These are phyloP conservation scores for Cyamopsis tetragonoloba DNA, from an alignment of 306 rosid genomes.

Conservation along the genomic window DNA sequence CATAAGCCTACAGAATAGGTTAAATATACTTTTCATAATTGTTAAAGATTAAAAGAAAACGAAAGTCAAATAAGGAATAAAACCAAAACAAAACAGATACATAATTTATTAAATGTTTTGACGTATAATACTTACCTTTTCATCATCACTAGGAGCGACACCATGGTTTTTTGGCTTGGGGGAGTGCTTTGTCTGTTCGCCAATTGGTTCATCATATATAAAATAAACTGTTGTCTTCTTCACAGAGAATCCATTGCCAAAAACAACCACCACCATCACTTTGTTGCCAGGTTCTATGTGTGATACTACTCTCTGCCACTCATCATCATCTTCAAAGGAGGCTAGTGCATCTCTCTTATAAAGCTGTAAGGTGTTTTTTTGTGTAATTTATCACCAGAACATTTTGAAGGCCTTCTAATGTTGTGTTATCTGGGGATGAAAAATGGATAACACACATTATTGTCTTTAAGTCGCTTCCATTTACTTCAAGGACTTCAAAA, in stretches of 20 bases:
- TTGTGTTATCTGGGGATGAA: background rate
- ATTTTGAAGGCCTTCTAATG: background rate
- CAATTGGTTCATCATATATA: background rate
- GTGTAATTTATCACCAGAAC: conserved; percentile 21
- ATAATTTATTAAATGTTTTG: too few relatives aligned
- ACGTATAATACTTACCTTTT: background rate
- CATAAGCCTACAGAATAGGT: too few relatives aligned
- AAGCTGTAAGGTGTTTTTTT: conserved; percentile 3
- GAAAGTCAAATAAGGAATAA: too few relatives aligned
- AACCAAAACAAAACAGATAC: too few relatives aligned
- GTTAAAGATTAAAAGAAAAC: too few relatives aligned
- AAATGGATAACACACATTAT: background rate
- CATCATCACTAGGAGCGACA: background rate
- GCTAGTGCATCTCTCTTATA: background rate
- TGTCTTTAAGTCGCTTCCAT: background rate
- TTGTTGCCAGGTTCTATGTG: conserved; percentile 1
- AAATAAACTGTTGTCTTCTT: conserved; percentile 11
- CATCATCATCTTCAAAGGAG: conserved; percentile 9
- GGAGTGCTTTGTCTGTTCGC: background rate
- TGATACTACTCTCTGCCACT: conserved; percentile 16
- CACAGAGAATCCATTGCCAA: background rate
- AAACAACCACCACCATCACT: conserved; percentile 3
- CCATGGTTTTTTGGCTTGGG: background rate
- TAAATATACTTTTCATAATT: too few relatives aligned
- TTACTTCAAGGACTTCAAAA: background rate